Percentiles rank a stretch among this genome's conserved stretches.
Conservation (phyloP, 2,329 filamentous ascomycete species). For the Botrytis elliptica region DNA sequence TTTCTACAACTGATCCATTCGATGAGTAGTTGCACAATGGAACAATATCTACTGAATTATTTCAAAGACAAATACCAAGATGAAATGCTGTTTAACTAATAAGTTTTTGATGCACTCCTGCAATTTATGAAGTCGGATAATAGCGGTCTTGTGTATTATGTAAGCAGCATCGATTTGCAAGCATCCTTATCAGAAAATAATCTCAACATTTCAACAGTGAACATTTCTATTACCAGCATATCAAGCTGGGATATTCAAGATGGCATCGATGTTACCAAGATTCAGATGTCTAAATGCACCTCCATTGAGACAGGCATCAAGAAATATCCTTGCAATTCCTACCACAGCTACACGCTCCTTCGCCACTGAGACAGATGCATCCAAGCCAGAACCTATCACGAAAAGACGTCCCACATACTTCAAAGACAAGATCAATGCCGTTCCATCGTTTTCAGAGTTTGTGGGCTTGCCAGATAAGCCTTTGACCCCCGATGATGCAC, state of each 20-base stretch:
- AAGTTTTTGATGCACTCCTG: neutral
- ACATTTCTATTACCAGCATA: neutral
- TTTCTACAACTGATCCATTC: neutral
- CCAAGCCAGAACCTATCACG: constrained; percentile 28
- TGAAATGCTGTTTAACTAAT: neutral
- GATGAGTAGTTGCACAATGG: neutral
- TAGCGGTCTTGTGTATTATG: neutral
- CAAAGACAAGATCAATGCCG: constrained; percentile 40
- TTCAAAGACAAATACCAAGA: neutral
- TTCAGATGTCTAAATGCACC: constrained; percentile 37
- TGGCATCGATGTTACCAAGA: constrained; percentile 34
- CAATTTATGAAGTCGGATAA: neutral
- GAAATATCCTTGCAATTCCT: constrained; percentile 27
- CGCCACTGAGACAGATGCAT: constrained; percentile 37
- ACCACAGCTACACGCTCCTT: constrained; percentile 30
- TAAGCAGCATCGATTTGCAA: constrained; percentile 6
- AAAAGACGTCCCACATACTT: constrained; percentile 40
- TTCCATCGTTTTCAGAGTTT: constrained; percentile 60
- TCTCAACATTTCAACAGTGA: constrained; percentile 11
- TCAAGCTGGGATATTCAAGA: neutral
- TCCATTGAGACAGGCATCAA: constrained; percentile 31
- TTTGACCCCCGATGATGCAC: constrained; percentile 54
- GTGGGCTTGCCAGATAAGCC: constrained; percentile 46
- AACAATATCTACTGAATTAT: neutral
- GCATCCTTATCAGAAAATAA: constrained; percentile 21